Evolutionary conservation across 2,329 filamentous ascomycete genomes (phyloP).

Genomic region (Fusarium setosum): DNA sequence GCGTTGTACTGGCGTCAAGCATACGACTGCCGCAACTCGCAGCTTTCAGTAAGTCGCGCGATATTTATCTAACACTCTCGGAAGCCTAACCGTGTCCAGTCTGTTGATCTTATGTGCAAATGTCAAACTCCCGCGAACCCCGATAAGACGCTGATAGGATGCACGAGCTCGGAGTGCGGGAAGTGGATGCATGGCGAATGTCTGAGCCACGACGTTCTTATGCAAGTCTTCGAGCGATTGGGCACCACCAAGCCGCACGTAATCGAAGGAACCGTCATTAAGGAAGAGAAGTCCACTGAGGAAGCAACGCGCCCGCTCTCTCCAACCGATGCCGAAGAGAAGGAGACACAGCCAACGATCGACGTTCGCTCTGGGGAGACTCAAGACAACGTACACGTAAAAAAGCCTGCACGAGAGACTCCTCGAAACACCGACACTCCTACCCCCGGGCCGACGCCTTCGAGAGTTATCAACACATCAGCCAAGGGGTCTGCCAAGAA

Average conservation of each 20-base stretch:
- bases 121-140: constrained; percentile 72
- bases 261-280: constrained; percentile 50
- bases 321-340: constrained; percentile 62
- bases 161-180: constrained; percentile 64
- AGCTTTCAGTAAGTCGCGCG: constrained; percentile 65
- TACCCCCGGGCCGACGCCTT: constrained; percentile 45
- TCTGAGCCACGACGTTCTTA: constrained; percentile 65
- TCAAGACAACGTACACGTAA: constrained; percentile 52
- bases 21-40: constrained; percentile 66
- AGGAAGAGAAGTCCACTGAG: constrained; percentile 52
- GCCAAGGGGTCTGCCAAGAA: constrained; percentile 47
- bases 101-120: constrained; percentile 67
- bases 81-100: constrained; percentile 50
- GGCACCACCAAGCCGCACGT: constrained; percentile 63
- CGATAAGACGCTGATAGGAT: constrained; percentile 69
- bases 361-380: constrained; percentile 62
- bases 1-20: constrained; percentile 74
- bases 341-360: constrained; percentile 63
- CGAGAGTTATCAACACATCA: constrained; percentile 35
- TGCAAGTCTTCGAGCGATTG: constrained; percentile 61
- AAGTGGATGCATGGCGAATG: constrained; percentile 75
- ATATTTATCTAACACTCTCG: background rate
- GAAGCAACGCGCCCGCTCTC: constrained; percentile 57
- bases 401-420: constrained; percentile 47
- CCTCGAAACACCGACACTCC: constrained; percentile 47